Evolutionary conservation across 1,284 basidiomycete species (phyloP).

Genomic region (Rhodofomes roseus): DNA sequence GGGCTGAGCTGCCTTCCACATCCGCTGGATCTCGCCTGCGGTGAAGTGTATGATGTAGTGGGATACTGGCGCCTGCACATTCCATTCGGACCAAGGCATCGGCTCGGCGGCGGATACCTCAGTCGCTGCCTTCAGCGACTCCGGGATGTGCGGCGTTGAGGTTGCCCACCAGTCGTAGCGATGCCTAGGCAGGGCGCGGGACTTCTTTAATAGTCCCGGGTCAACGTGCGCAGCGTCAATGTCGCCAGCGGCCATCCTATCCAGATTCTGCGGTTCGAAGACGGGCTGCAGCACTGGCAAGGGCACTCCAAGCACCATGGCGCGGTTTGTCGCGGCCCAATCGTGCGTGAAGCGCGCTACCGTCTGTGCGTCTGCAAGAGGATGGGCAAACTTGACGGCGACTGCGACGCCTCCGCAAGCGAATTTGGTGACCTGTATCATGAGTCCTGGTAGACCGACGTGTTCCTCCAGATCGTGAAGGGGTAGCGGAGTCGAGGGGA

Average conservation of each 20-base stretch:
- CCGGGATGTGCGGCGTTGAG: conserved; percentile 22
- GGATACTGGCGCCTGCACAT: conserved; percentile 26
- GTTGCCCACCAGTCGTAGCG: conserved; percentile 38
- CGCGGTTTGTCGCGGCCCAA: conserved; percentile 33
- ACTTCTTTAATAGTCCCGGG: conserved; percentile 21
- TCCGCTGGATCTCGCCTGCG: conserved; percentile 29
- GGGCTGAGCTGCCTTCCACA: conserved; percentile 26
- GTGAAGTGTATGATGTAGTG: conserved; percentile 35
- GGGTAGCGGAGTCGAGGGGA: conserved; percentile 23
- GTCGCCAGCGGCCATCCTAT: conserved; percentile 30
- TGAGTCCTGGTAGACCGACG: conserved; percentile 25
- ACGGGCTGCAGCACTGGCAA: conserved; percentile 21
- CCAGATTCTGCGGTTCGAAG: conserved; percentile 33
- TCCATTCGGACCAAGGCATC: conserved; percentile 38
- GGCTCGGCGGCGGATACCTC: conserved; percentile 24
- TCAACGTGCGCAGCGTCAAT: conserved; percentile 28
- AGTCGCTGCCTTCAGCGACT: conserved; percentile 13
- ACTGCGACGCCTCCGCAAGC: conserved; percentile 20
- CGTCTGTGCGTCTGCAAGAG: conserved; percentile 37
- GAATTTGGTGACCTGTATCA: conserved; percentile 36
- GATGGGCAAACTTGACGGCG: conserved; percentile 33
- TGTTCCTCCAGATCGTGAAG: conserved; percentile 21
- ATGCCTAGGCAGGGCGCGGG: conserved; percentile 30
- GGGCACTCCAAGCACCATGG: conserved; percentile 1
- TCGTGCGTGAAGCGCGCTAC: conserved; percentile 35